Evolutionary conservation across 345 rosid genomes (phyloP).

Genomic region (Geranium brycei): DNA sequence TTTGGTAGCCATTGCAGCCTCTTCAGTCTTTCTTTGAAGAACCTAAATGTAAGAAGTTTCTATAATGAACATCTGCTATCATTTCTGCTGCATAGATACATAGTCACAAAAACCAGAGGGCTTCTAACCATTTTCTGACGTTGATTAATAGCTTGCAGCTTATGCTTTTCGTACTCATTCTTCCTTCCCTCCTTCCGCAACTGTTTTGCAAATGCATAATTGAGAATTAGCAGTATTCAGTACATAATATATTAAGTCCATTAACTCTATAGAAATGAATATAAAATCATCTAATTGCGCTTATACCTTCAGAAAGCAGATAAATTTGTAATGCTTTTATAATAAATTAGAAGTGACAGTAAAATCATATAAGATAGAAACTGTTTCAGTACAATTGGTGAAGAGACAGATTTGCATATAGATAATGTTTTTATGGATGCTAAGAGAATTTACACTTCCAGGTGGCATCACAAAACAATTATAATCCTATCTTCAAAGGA

Average conservation of each 20-base stretch:
- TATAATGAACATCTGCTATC: slow-evolving; percentile 7
- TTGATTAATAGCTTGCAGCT: slow-evolving; percentile 87
- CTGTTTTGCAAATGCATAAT: slow-evolving; percentile 25
- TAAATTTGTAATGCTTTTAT: background rate
- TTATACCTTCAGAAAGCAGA: background rate
- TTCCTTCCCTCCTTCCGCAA: slow-evolving; percentile 89
- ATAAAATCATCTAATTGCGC: background rate
- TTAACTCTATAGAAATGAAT: background rate
- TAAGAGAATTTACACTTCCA: background rate
- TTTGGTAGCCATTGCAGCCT: slow-evolving; percentile 97
- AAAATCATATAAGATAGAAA: background rate
- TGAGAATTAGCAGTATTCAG: background rate
- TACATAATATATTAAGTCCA: background rate
- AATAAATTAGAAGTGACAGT: background rate
- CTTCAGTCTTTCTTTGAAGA: slow-evolving; percentile 97
- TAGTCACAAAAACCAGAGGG: background rate
- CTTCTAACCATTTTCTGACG: slow-evolving; percentile 81
- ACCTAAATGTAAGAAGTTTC: slow-evolving; percentile 39
- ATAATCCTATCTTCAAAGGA: background rate
- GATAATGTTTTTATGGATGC: too few relatives aligned
- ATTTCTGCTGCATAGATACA: background rate
- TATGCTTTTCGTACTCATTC: slow-evolving; percentile 97
- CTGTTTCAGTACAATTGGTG: background rate
- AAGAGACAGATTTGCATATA: background rate
- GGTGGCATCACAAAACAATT: background rate